Evolutionary conservation across 169 alveolate genomes (phyloP), one percentile per base, ranked within the genome.

Genomic region (Eimeria zaria): DNA sequence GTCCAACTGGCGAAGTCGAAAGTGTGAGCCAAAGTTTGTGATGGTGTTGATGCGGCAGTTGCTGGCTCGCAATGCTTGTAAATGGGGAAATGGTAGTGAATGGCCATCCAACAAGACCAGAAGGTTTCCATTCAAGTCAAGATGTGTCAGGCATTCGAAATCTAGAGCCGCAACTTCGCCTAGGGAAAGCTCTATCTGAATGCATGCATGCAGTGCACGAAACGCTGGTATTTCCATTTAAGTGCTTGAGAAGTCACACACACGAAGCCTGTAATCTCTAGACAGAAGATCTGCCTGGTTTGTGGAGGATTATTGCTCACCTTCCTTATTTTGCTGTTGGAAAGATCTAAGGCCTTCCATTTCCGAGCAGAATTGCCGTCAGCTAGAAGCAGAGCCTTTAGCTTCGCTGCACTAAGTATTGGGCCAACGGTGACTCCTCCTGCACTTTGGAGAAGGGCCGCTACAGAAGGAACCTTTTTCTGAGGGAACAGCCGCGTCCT

Each of bases 131-230:
- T 60, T 22, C 51, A 84, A n/a, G 78, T 84, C 78, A 39, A 84
- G 78, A 2, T 84, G 78, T 41, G 62, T 53, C 46, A 84, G 92
- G n/a, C 92, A 53, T 60, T 84, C 92, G 39, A 84, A 84, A 60
- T 84, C 92, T 53, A 84, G 69, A n/a, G 92, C 92, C 4, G 92
- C 92, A 53, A 84, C 92, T 60, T 84, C 92, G 58, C 92, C 92
- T 33, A 84, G 41, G n/a, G 92, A 84, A 48, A 84, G 92, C 58
- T 53, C 92, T 36, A 84, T 60, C 92, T 84, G 91, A 39, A 84
- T 27, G 78, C 58, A 84, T 36, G 46, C 89, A 22, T 5, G 14
- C 41, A 33, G 33, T 48, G 53, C 30, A 53, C 0, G 62, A 44
- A 39, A 6, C 62, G 12, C 87, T 16, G 36, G 33, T 12, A 30